Evolutionary conservation across 1,284 basidiomycete genomes (phyloP), one percentile per base, ranked within the genome.

Genomic region (Hemileia vastatrix): DNA sequence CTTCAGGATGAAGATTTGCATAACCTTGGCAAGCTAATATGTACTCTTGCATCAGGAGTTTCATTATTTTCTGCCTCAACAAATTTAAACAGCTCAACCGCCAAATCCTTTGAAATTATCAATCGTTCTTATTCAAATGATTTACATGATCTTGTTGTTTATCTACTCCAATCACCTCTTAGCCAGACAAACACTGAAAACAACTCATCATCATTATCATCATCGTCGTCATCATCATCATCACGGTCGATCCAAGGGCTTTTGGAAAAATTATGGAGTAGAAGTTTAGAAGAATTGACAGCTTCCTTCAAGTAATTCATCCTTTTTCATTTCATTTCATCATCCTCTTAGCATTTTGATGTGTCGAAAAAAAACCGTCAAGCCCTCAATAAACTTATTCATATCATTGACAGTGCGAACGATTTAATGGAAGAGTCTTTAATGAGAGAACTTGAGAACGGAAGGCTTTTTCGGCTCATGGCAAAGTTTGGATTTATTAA

Each of bases 401-500:
- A 2, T 27, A 1, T 40, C 0, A 18, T 50, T 4, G 27, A 32
- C 49, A 68, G 68, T 3, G 67, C 70, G 18, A 68, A 70, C 19
- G 95, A 99, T 73, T 79, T 83, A 54, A 79, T 97, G 13, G 92
- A 97, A 74, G 81, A 82, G 45, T 88, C 93, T 68, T 80, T 98
- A 53, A 82, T 86, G 77, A 83, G 86, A 57, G 94, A 98, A 76
- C 81, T 98, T n/a, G 95, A 98, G 79, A 97, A 99, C 72, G 92
- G 88, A 0, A 82, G 95, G 36, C 80, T 98, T n/a, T 87, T 96
- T 24, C 83, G 95, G 50, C 78, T 98, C 60, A 79, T 98, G 66
- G 86, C 86, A 78, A 98, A 98, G 78, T 87, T 99, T 70, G 90
- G 90, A 0, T 97, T 97, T 77, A 96, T 99, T 79, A 96, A 97